Evolutionary conservation across 352 stramenopile species (phyloP), one percentile per base, ranked within the genome.

Genomic region (Pythium monospermum): DNA sequence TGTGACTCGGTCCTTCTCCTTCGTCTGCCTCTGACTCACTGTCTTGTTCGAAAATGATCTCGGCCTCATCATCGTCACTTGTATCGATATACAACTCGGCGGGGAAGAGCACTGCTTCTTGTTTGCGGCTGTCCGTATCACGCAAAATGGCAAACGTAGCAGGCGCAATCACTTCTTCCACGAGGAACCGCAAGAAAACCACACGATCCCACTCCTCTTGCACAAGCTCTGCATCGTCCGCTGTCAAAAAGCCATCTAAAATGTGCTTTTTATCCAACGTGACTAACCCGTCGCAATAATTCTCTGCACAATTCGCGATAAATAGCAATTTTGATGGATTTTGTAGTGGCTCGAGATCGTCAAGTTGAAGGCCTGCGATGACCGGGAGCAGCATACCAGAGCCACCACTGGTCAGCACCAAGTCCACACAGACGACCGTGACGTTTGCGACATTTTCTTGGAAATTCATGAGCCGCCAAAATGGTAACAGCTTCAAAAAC

Each of bases 21-120:
- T n/a, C n/a, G n/a, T n/a, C n/a, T n/a, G n/a, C n/a, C n/a, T n/a
- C n/a, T n/a, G n/a, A n/a, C n/a, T n/a, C n/a, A n/a, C n/a, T n/a
- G n/a, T n/a, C n/a, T n/a, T n/a, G n/a, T n/a, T n/a, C n/a, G n/a
- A n/a, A n/a, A n/a, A n/a, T n/a, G n/a, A n/a, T n/a, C n/a, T n/a
- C n/a, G n/a, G n/a, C n/a, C n/a, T n/a, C n/a, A n/a, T n/a, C n/a
- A n/a, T n/a, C n/a, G n/a, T n/a, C n/a, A n/a, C n/a, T n/a, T n/a
- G n/a, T n/a, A n/a, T 55, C 33, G 25, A 55, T 19, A 19, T 38
- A 45, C 23, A 55, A n/a, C 26, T 45, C 48, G 8, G 48, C 36
- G 18, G 48, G 48, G 4, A 55, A 37, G 6, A 38, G 22, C 22
- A n/a, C n/a, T n/a, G 21, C 37, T 3, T 31, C 10, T 18, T 41